Conservation (phyloP, 2,329 filamentous ascomycete genomes). For the Colletotrichum incanum region DNA sequence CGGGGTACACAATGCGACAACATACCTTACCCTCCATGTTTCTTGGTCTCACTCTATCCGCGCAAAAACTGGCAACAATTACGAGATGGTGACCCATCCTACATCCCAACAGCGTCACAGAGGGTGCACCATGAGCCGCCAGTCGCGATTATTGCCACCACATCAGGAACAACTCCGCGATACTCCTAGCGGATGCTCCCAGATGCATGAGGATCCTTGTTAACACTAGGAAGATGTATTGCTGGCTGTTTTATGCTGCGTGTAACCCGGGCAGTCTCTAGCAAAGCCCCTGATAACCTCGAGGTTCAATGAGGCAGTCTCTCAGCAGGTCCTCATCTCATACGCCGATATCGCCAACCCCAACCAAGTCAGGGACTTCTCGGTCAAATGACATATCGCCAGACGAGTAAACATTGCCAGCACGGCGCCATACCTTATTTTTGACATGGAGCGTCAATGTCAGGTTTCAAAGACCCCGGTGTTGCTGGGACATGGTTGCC, state of each 20-base stretch:
- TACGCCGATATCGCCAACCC: not conserved
- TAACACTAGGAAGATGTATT: not conserved
- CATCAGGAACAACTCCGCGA: not conserved
- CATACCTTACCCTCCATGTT: conserved; percentile 30
- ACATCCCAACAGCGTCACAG: conserved; percentile 5
- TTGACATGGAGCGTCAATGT: conserved; percentile 16
- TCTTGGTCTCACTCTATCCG: conserved; percentile 9
- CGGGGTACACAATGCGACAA: conserved; percentile 18
- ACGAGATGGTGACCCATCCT: conserved; percentile 21
- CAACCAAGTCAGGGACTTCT: not conserved
- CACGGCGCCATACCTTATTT: conserved; percentile 23
- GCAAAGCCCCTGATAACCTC: not conserved
- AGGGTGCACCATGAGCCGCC: not conserved
- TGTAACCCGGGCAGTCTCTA: not conserved
- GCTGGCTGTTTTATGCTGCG: too few relatives aligned
- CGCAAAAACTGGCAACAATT: conserved; percentile 22
- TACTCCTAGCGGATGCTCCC: not conserved
- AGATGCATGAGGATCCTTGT: not conserved
- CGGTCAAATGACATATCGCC: not conserved
- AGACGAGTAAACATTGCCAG: conserved; percentile 2
- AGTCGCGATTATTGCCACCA: conserved; percentile 16
- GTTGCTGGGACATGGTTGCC: conserved; percentile 17
- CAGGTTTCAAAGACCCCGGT: conserved; percentile 20
- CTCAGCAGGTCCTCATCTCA: conserved; percentile 9
- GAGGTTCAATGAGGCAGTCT: not conserved